Percentiles rank a stretch among this genome's conserved stretches.
Evolutionary conservation across 2,329 filamentous ascomycete species (phyloP).

Genomic region (Aspergillus phoenicis): DNA sequence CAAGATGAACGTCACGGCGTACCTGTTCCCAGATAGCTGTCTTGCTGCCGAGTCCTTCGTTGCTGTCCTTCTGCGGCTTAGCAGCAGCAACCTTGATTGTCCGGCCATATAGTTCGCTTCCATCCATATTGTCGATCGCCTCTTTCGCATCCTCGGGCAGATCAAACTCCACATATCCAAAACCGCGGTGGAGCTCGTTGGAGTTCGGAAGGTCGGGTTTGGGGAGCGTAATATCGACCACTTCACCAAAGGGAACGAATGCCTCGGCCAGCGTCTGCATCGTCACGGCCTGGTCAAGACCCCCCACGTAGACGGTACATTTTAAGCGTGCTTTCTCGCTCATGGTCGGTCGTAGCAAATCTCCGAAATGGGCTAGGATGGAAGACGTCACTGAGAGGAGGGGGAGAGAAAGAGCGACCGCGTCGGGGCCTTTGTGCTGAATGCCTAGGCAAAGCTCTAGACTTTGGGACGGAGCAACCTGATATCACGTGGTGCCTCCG

Average conservation of each 20-base stretch:
- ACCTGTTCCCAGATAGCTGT: conserved; percentile 98
- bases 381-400: not conserved
- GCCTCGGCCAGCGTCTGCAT: conserved; percentile 77
- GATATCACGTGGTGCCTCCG: conserved; percentile 36
- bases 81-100: conserved; percentile 90
- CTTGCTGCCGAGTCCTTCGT: conserved; percentile 87
- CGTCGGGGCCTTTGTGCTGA: too few species aligned
- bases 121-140: conserved; percentile 99
- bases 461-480: conserved; percentile 23
- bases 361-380: not conserved
- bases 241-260: conserved; percentile 96
- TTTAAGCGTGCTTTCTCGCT: conserved; percentile 81
- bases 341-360: conserved; percentile 56
- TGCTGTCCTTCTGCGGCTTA: conserved; percentile 85
- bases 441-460: not conserved
- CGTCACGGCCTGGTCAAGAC: conserved; percentile 78
- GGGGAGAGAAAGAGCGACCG: not conserved
- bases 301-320: conserved; percentile 88
- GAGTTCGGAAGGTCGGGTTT: conserved; percentile 82
- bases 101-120: conserved; percentile 89
- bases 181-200: conserved; percentile 80
- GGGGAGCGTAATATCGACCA: conserved; percentile 85
- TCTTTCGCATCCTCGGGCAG: conserved; percentile 82
- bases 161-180: conserved; percentile 96
- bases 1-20: conserved; percentile 33